Evolutionary conservation across 2,329 filamentous ascomycete genomes (phyloP).

Genomic region (Aspergillus ibericus): DNA sequence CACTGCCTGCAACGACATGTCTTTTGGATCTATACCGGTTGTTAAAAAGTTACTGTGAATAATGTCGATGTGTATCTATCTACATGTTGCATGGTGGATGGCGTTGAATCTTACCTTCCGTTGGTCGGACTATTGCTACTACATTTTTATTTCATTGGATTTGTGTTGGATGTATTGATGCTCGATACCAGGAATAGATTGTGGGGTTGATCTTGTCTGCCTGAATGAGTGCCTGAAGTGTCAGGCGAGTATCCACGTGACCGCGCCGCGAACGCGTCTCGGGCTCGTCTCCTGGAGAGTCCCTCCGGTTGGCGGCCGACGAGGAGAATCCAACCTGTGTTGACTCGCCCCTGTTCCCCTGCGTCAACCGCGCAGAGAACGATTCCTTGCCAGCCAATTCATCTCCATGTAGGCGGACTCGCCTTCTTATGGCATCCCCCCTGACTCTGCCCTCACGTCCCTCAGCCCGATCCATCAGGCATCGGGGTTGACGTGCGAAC

Average conservation of each 20-base stretch:
- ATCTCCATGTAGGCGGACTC: slow-evolving; percentile 7
- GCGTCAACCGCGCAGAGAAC: not conserved
- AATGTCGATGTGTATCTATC: slow-evolving; percentile 20
- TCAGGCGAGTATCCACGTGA: slow-evolving; percentile 28
- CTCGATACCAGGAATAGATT: slow-evolving; percentile 12
- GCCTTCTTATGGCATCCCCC: slow-evolving; percentile 9
- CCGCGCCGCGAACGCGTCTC: slow-evolving; percentile 34
- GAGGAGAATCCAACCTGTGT: not conserved
- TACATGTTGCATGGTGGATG: slow-evolving; percentile 24
- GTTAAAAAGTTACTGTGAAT: slow-evolving; percentile 19
- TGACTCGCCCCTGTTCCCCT: not conserved
- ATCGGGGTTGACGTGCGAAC: slow-evolving; percentile 13
- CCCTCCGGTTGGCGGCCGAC: not conserved
- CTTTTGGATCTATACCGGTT: slow-evolving; percentile 28
- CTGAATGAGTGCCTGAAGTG: not conserved
- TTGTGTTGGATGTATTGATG: not conserved
- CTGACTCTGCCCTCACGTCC: not conserved
- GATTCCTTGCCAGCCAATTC: not conserved
- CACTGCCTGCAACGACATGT: slow-evolving; percentile 9
- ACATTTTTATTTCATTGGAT: too few species aligned
- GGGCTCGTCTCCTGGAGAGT: not conserved
- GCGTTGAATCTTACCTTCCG: slow-evolving; percentile 20
- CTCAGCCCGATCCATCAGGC: slow-evolving; percentile 3
- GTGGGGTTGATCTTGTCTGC: not conserved
- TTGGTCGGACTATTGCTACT: not conserved